These are phyloP conservation scores for Cytidiella melzeri DNA, from an alignment of 768 basidiomycete genomes.

Conservation along the genomic window DNA sequence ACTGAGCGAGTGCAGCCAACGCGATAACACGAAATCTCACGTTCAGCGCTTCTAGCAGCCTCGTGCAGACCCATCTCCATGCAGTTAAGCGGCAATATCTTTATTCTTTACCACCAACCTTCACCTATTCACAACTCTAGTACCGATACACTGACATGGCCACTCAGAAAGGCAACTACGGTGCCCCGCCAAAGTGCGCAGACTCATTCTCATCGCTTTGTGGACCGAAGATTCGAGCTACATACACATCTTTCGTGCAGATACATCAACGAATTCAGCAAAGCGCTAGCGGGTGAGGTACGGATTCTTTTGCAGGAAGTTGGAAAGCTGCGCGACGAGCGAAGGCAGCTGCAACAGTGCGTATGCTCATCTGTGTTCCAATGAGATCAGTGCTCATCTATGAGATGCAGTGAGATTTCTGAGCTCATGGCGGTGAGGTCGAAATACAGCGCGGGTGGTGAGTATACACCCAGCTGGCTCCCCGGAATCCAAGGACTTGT, in stretches of 20 bases:
- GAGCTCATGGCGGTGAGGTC: constrained; percentile 79
- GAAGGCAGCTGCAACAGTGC: constrained; percentile 50
- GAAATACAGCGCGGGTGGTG: constrained; percentile 75
- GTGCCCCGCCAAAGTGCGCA: constrained; percentile 14
- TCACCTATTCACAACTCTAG: too few relatives aligned
- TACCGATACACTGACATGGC: too few relatives aligned
- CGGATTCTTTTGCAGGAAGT: constrained; percentile 56
- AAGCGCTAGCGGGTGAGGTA: constrained; percentile 56
- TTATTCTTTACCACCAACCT: neutral
- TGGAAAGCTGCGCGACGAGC: constrained; percentile 54
- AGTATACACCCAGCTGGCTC: constrained; percentile 71
- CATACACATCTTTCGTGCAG: constrained; percentile 26
- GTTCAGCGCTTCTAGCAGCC: too few relatives aligned
- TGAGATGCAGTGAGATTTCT: constrained; percentile 61
- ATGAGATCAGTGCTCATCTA: neutral
- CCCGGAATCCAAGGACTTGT: constrained; percentile 37
- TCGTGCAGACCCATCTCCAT: too few relatives aligned
- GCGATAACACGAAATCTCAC: too few relatives aligned
- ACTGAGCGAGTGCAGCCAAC: too few relatives aligned
- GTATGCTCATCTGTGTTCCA: constrained; percentile 13
- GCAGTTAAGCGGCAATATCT: too few relatives aligned
- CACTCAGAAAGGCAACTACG: constrained; percentile 9
- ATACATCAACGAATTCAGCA: constrained; percentile 57
- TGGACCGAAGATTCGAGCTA: too few relatives aligned
- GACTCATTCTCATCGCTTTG: too few relatives aligned